These are phyloP conservation scores for Calonectria hawksworthii DNA, from an alignment of 2,329 filamentous ascomycete species.

Conservation along the genomic window DNA sequence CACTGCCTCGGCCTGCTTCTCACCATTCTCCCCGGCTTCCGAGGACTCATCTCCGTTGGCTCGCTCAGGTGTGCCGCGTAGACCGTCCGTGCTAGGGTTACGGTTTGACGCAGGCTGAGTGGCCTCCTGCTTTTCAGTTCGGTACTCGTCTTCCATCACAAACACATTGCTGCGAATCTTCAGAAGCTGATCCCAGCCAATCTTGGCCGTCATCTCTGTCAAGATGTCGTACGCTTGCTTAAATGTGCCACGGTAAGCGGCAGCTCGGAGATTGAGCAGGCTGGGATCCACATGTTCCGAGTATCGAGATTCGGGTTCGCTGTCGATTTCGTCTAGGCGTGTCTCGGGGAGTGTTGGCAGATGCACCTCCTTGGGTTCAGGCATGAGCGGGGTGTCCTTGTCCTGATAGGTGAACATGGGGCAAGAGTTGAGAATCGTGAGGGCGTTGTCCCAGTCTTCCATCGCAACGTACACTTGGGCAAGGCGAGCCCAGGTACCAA, in stretches of 20 bases:
- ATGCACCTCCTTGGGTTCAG: slow-evolving; percentile 88
- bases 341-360: slow-evolving; percentile 91
- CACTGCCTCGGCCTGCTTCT: slow-evolving; percentile 49
- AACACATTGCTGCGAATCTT: slow-evolving; percentile 97
- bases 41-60: slow-evolving; percentile 62
- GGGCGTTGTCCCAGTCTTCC: slow-evolving; percentile 96
- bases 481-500: slow-evolving; percentile 94
- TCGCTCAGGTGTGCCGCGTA: slow-evolving; percentile 78
- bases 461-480: slow-evolving; percentile 94
- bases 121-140: slow-evolving; percentile 83
- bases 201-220: slow-evolving; percentile 95
- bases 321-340: slow-evolving; percentile 95
- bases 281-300: slow-evolving; percentile 90
- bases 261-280: slow-evolving; percentile 86
- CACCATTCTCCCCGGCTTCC: slow-evolving; percentile 50
- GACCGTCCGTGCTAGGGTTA: slow-evolving; percentile 83
- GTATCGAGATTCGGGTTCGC: slow-evolving; percentile 85
- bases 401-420: slow-evolving; percentile 99
- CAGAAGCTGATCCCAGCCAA: slow-evolving; percentile 96
- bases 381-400: slow-evolving; percentile 95
- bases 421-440: slow-evolving; percentile 96
- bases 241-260: slow-evolving; percentile 94
- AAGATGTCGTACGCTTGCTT: slow-evolving; percentile 93
- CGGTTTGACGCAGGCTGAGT: slow-evolving; percentile 67
- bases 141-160: slow-evolving; percentile 99